Percentiles rank a stretch among this genome's conserved stretches.
phyloP scores from a whole-genome alignment of 495 filamentous ascomycete genomes.

The Penicillium cinerascens region DNA sequence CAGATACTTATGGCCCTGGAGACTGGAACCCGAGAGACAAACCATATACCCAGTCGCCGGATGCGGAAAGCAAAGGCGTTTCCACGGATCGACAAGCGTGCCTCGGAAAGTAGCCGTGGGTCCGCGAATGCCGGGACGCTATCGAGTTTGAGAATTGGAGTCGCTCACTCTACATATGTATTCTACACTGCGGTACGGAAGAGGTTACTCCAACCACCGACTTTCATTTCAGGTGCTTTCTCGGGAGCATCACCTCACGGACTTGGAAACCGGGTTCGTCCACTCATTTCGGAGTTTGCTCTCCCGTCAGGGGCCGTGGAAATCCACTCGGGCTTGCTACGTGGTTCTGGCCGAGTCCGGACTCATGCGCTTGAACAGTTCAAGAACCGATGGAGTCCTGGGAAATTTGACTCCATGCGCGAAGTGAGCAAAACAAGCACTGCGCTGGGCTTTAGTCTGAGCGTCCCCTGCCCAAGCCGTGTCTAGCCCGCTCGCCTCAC shows the following conservation, averaged over 20 bases:
- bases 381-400: not conserved
- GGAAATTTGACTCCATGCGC: conserved; percentile 9
- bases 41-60: not conserved
- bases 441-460: conserved; percentile 7
- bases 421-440: conserved; percentile 17
- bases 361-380: conserved; percentile 2
- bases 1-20: not conserved
- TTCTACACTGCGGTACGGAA: too few species aligned
- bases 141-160: not conserved
- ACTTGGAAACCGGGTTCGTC: not conserved
- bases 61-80: conserved; percentile 9
- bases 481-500: conserved; percentile 25
- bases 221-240: not conserved
- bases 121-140: not conserved
- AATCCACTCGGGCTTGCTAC: not conserved
- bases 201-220: conserved; percentile 1
- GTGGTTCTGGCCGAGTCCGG: not conserved
- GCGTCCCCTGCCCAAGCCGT: conserved; percentile 18
- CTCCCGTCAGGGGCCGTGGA: not conserved
- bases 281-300: not conserved
- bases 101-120: conserved; percentile 21
- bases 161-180: too few species aligned
- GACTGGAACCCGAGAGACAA: not conserved
- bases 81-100: conserved; percentile 17
- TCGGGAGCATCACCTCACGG: not conserved